These are phyloP conservation scores for Chaetomiaceae sp. DNA, from an alignment of 2,329 filamentous ascomycete genomes.

Conservation along the genomic window DNA sequence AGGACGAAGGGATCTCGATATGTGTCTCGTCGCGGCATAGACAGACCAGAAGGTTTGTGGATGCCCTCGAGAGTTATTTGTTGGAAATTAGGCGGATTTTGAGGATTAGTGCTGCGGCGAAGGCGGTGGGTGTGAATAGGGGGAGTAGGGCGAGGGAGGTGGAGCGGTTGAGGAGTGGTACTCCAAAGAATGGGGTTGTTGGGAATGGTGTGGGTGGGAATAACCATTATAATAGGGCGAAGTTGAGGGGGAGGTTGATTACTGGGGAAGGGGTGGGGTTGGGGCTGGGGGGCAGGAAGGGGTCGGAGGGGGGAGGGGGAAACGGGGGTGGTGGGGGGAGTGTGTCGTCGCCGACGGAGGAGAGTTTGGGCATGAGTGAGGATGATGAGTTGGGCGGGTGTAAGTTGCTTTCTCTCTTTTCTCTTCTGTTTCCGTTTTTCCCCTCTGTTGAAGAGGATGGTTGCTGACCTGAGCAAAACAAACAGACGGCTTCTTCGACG, in stretches of 20 bases:
- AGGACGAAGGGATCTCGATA: slow-evolving; percentile 84
- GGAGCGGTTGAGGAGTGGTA: slow-evolving; percentile 35
- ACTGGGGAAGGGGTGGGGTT: slow-evolving; percentile 48
- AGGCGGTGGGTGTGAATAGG: slow-evolving; percentile 33
- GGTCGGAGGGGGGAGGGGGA: slow-evolving; percentile 27
- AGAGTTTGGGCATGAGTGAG: slow-evolving; percentile 70
- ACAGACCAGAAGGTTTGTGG: slow-evolving; percentile 86
- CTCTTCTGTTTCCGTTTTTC: neutral
- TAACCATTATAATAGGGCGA: slow-evolving; percentile 43
- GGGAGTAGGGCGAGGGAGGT: slow-evolving; percentile 52
- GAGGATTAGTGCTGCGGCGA: slow-evolving; percentile 56
- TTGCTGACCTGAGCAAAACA: slow-evolving; percentile 12
- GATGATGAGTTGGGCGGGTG: slow-evolving; percentile 90
- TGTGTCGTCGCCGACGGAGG: slow-evolving; percentile 60
- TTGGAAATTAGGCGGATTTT: slow-evolving; percentile 85
- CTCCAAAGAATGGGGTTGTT: neutral
- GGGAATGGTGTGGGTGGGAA: neutral
- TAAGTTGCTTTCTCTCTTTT: slow-evolving; percentile 50
- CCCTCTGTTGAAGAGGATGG: neutral
- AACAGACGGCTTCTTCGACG: slow-evolving; percentile 94
- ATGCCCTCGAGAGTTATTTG: slow-evolving; percentile 84
- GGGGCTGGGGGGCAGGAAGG: too few relatives aligned
- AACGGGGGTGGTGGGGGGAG: slow-evolving; percentile 47
- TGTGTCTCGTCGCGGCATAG: slow-evolving; percentile 91
- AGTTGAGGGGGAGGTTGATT: slow-evolving; percentile 70